phyloP scores from a whole-genome alignment of 768 basidiomycete species.

The Lentinus tigrinus region DNA sequence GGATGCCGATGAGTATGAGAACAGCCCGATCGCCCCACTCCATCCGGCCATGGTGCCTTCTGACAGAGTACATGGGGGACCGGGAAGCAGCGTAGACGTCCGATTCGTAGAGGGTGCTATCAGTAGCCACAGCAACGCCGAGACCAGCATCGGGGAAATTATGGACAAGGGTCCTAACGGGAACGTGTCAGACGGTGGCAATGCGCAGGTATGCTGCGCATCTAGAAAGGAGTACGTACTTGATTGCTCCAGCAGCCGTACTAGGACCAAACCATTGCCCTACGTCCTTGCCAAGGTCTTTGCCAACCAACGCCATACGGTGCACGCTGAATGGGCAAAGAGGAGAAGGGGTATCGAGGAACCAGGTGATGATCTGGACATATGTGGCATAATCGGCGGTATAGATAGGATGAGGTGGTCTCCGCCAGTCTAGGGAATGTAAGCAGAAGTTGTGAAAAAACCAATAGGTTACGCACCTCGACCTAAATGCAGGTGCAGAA shows the following conservation, averaged over 20 bases:
- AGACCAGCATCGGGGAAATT: conserved; percentile 79
- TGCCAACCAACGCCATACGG: conserved; percentile 92
- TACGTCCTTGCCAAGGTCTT: conserved; percentile 91
- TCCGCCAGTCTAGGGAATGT: conserved; percentile 72
- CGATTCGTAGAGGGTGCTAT: conserved; percentile 76
- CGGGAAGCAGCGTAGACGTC: conserved; percentile 82
- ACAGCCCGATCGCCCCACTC: conserved; percentile 85
- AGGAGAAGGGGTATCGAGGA: conserved; percentile 84
- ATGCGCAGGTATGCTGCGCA: neutral
- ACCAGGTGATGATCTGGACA: conserved; percentile 91
- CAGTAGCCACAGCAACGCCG: conserved; percentile 79
- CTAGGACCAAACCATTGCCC: conserved; percentile 99
- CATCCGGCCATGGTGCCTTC: conserved; percentile 15
- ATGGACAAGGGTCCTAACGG: conserved; percentile 66
- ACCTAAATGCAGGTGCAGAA: conserved; percentile 74
- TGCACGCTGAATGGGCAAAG: conserved; percentile 93
- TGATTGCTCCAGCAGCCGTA: conserved; percentile 95
- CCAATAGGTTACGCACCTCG: conserved; percentile 48
- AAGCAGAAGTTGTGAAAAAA: neutral
- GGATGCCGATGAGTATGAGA: conserved; percentile 79
- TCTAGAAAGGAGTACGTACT: conserved; percentile 41
- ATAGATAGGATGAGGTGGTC: conserved; percentile 59
- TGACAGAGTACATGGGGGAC: conserved; percentile 19
- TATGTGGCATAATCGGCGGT: conserved; percentile 80
- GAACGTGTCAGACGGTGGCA: neutral